Percentiles rank a stretch among this genome's conserved stretches.
Conservation (phyloP, 2,329 filamentous ascomycete species). For the Leptosphaerulina australis region DNA sequence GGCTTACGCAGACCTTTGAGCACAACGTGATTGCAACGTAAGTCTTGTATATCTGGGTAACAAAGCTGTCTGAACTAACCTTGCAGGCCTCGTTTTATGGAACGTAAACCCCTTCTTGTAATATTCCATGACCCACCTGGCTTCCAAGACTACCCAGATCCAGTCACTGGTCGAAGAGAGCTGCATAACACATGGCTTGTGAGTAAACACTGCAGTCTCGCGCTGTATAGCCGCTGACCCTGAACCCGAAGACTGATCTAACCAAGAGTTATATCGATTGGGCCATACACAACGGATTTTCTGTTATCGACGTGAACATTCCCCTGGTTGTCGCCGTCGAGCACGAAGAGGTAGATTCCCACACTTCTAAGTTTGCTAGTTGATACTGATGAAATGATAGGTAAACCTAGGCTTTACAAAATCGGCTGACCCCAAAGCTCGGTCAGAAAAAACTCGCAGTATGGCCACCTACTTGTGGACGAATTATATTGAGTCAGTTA, state of each 20-base stretch:
- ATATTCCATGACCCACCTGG: constrained; percentile 85
- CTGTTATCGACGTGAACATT: constrained; percentile 89
- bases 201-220: constrained; percentile 52
- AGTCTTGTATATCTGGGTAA: constrained; percentile 25
- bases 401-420: constrained; percentile 42
- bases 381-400: constrained; percentile 18
- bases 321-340: constrained; percentile 72
- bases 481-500: constrained; percentile 80
- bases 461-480: constrained; percentile 91
- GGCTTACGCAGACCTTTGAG: constrained; percentile 76
- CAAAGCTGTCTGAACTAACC: constrained; percentile 10
- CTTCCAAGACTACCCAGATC: constrained; percentile 51
- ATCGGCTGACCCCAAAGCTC: constrained; percentile 55
- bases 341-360: constrained; percentile 57
- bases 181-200: constrained; percentile 89
- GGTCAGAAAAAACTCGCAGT: constrained; percentile 63
- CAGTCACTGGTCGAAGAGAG: constrained; percentile 71
- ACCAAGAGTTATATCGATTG: constrained; percentile 82
- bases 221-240: constrained; percentile 52
- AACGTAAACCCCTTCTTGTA: constrained; percentile 72
- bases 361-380: too few relatives aligned
- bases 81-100: constrained; percentile 66
- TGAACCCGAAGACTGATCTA: constrained; percentile 71
- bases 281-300: constrained; percentile 77
- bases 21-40: constrained; percentile 84